Percentiles rank a stretch among this genome's conserved stretches.
Conservation (phyloP, 2,329 filamentous ascomycete genomes). For the Aspergillus neotritici region DNA sequence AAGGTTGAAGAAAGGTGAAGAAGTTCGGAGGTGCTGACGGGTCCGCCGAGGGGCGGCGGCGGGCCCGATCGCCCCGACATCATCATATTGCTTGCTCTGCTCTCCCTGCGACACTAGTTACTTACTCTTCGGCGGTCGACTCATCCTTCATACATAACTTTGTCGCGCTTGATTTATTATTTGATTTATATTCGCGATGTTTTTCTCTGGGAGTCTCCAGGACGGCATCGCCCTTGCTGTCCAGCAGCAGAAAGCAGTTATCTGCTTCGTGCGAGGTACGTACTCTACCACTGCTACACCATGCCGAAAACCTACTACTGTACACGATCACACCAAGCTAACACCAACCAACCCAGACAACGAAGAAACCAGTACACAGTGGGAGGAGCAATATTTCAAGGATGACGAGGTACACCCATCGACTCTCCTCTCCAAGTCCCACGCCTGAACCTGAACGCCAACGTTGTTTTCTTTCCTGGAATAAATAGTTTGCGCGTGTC, state of each 20-base stretch:
- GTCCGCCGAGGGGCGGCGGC: background rate
- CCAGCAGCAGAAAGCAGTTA: conserved; percentile 67
- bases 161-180: background rate
- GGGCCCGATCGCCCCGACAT: no score
- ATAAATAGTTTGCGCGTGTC: conserved; percentile 48
- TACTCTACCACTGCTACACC: conserved; percentile 1
- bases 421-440: background rate
- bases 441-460: conserved; percentile 6
- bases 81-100: no score
- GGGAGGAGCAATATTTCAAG: conserved; percentile 63
- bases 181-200: conserved; percentile 52
- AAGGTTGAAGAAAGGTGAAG: conserved; percentile 1
- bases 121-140: no score
- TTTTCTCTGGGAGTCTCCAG: conserved; percentile 73
- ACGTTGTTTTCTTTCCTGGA: conserved; percentile 1
- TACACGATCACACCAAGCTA: conserved; percentile 3
- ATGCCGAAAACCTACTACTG: conserved; percentile 1
- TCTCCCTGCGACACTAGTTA: no score
- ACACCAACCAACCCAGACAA: conserved; percentile 50
- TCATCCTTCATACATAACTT: background rate
- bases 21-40: background rate
- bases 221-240: conserved; percentile 74
- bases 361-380: conserved; percentile 60
- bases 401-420: conserved; percentile 48
- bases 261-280: conserved; percentile 75